Evolutionary conservation across 345 rosid species (phyloP).

Genomic region (Anacardium occidentale): DNA sequence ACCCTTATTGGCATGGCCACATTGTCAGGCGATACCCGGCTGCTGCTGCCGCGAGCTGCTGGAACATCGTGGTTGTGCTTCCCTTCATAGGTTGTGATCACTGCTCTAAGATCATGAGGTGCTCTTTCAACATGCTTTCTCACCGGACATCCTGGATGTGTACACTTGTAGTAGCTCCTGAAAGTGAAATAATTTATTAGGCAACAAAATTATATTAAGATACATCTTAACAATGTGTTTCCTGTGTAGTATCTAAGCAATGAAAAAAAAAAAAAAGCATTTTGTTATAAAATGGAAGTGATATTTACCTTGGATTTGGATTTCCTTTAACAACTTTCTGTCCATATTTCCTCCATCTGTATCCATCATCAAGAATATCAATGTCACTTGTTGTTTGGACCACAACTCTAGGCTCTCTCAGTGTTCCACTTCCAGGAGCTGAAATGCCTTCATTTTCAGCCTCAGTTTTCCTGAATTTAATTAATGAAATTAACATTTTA

Average conservation of each 20-base stretch:
- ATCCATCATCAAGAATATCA: slow-evolving; percentile 94
- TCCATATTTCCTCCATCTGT: slow-evolving; percentile 96
- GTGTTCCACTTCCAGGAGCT: slow-evolving; percentile 67
- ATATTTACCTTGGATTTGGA: slow-evolving; percentile 77
- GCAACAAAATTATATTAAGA: too few species aligned
- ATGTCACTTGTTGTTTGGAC: slow-evolving; percentile 94
- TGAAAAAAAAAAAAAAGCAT: too few species aligned
- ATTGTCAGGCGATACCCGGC: slow-evolving; percentile 35
- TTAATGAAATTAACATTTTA: too few species aligned
- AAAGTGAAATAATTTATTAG: not conserved
- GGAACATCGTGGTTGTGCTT: slow-evolving; percentile 93
- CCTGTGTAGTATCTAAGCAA: too few species aligned
- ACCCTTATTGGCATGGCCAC: slow-evolving; percentile 36
- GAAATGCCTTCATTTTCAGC: slow-evolving; percentile 78
- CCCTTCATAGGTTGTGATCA: slow-evolving; percentile 95
- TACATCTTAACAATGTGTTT: too few species aligned
- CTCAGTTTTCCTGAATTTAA: slow-evolving; percentile 57
- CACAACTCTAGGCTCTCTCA: slow-evolving; percentile 85
- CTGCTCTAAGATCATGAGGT: slow-evolving; percentile 70
- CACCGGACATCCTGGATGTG: slow-evolving; percentile 74
- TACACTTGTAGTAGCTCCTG: slow-evolving; percentile 95
- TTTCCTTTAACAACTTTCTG: slow-evolving; percentile 96
- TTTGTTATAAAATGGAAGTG: too few species aligned
- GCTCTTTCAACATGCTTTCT: slow-evolving; percentile 95
- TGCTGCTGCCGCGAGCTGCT: slow-evolving; percentile 67